phyloP scores from a whole-genome alignment of 1,284 basidiomycete genomes.

The Taiwanofungus camphoratus region DNA sequence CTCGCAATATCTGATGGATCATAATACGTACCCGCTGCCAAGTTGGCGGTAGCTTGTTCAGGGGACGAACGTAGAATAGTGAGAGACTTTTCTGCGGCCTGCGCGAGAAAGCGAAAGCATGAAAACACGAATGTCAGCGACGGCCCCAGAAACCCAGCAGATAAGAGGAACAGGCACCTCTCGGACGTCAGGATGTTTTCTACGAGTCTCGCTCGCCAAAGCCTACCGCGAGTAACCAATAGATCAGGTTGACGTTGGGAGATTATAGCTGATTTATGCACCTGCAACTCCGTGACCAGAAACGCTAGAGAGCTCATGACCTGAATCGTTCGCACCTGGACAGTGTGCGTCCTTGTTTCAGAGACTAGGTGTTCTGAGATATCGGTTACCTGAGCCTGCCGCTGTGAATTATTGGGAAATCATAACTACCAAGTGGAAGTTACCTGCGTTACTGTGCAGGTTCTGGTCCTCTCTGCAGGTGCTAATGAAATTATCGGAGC shows the following conservation, averaged over 20 bases:
- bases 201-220: slow-evolving; percentile 72
- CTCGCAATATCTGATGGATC: neutral
- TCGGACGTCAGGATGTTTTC: slow-evolving; percentile 79
- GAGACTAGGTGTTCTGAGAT: neutral
- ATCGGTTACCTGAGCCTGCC: neutral
- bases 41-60: slow-evolving; percentile 57
- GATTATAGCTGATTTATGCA: slow-evolving; percentile 15
- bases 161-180: slow-evolving; percentile 47
- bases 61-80: slow-evolving; percentile 72
- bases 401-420: too few relatives aligned
- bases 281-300: slow-evolving; percentile 50
- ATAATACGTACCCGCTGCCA: slow-evolving; percentile 52
- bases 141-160: neutral
- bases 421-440: too few relatives aligned
- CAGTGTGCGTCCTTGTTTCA: too few relatives aligned
- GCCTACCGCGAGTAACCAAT: slow-evolving; percentile 38
- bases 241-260: neutral
- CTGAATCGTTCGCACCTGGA: neutral
- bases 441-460: neutral
- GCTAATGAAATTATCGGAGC: too few relatives aligned
- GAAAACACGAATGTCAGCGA: neutral
- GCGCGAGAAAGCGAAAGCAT: neutral
- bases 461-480: neutral
- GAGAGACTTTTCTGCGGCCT: slow-evolving; percentile 84
- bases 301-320: slow-evolving; percentile 50